These are phyloP conservation scores for Globisporangium viniferum DNA, from an alignment of 352 stramenopile genomes.

Conservation along the genomic window DNA sequence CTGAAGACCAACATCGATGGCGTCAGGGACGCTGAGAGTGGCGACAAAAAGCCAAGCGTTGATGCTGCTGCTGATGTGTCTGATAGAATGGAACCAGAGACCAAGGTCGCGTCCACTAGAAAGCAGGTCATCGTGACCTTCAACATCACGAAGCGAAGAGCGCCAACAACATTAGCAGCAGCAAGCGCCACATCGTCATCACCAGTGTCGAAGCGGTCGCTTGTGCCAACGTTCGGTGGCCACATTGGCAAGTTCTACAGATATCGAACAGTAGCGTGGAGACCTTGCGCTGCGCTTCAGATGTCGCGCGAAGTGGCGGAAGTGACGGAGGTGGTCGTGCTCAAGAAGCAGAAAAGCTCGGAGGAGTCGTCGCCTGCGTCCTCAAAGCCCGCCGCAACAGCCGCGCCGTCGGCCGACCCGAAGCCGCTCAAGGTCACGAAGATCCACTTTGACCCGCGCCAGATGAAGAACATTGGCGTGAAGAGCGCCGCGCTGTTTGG, in stretches of 20 bases:
- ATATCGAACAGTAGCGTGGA: constrained; percentile 23
- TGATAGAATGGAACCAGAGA: constrained; percentile 14
- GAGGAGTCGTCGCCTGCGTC: neutral
- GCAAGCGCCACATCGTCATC: constrained; percentile 3
- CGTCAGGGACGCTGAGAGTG: constrained; percentile 8
- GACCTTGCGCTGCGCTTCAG: constrained; percentile 20
- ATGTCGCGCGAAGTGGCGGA: constrained; percentile 23
- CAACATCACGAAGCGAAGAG: constrained; percentile 24
- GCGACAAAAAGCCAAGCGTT: neutral
- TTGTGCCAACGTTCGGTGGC: constrained; percentile 33
- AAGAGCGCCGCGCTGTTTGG: constrained; percentile 63
- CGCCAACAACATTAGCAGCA: neutral
- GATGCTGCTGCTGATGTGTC: constrained; percentile 5
- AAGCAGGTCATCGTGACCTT: constrained; percentile 37
- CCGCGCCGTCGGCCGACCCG: neutral
- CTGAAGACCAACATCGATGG: constrained; percentile 40
- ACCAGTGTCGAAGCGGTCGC: constrained; percentile 14
- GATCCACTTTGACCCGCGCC: constrained; percentile 54
- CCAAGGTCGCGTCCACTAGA: neutral
- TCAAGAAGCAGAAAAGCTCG: neutral
- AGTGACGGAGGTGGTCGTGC: neutral
- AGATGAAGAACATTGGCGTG: constrained; percentile 57
- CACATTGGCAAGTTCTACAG: constrained; percentile 35
- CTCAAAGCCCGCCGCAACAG: constrained; percentile 11
- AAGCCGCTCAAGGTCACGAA: constrained; percentile 17